Evolutionary conservation across 1,139 yeast species (phyloP).

Genomic region (Taphrina sp.): DNA sequence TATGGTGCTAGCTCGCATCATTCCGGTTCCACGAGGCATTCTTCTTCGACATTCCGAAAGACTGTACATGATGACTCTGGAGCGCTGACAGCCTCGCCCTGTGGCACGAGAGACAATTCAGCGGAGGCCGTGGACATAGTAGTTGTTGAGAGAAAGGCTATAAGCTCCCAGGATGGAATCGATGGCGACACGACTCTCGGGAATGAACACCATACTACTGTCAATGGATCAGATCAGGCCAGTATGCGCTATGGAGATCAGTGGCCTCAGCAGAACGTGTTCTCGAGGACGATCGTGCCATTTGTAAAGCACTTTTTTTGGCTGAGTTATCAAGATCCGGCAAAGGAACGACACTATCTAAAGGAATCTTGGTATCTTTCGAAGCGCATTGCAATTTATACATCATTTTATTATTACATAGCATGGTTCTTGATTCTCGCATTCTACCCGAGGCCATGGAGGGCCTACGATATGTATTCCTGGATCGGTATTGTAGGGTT

Average conservation of each 20-base stretch:
- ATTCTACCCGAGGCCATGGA: conserved; percentile 26
- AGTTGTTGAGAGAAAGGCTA: conserved; percentile 13
- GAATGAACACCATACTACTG: not conserved
- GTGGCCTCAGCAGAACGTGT: not conserved
- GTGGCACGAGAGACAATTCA: not conserved
- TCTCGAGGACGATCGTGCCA: not conserved
- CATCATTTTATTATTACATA: conserved; percentile 19
- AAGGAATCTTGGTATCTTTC: conserved; percentile 24
- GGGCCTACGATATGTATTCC: not conserved
- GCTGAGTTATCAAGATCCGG: conserved; percentile 25
- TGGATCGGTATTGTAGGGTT: conserved; percentile 17
- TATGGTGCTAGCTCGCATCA: conserved; percentile 16
- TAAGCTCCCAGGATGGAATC: not conserved
- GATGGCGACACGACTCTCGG: not conserved
- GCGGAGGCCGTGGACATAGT: conserved; percentile 16
- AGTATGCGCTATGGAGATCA: conserved; percentile 4
- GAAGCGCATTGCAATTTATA: conserved; percentile 21
- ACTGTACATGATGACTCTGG: not conserved
- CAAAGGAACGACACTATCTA: conserved; percentile 26
- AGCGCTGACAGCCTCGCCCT: no score
- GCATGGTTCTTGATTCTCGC: conserved; percentile 26
- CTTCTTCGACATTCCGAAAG: conserved; percentile 15
- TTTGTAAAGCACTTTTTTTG: conserved; percentile 14
- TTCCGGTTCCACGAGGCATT: conserved; percentile 12
- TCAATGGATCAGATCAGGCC: conserved; percentile 15